Evolutionary conservation across 2,329 filamentous ascomycete genomes (phyloP), one percentile per base, ranked within the genome.

Genomic region (Penicillium sclerotiorum): DNA sequence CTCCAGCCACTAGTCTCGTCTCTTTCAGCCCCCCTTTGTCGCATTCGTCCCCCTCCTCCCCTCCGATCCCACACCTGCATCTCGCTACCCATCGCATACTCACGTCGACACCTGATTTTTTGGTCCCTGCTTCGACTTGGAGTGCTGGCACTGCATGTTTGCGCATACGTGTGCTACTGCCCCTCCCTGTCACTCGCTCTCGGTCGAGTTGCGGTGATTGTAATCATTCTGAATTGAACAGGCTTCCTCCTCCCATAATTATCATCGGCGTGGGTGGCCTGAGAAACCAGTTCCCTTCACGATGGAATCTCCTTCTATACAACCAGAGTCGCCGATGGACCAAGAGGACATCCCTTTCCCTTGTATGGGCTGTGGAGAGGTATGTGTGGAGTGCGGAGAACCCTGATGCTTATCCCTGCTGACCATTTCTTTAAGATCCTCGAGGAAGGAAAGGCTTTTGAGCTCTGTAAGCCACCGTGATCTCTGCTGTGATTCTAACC

Each of bases 401-500:
- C 4, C 17, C 15, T 38, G 44, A 50, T 28, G n/a, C 39, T 50
- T 37, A 50, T 54, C 59, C 47, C 58, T 35, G 8, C 28, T 30
- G 41, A 44, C 42, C 20, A 25, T n/a, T 39, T 36, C 11, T 2
- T 12, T 2, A 70, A 96, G 91, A 96, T 97, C 60, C 82, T 99
- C 17, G 94, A 99, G 74, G 94, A 99, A 80, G 94, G 94, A 64
- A 97, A 97, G 75, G 94, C 94, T 45, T 99, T 96, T 66, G 94
- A 99, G 77, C 82, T 99, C 65, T 91, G 93, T 97, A 77, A 68
- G 82, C 48, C 53, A 32, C 43, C 18, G 6, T 2, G 20, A 20
- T 25, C 50, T 50, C 38, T n/a, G n/a, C n/a, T n/a, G n/a, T n/a
- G n/a, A n/a, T n/a, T n/a, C n/a, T n/a, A n/a, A n/a, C n/a, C n/a